These are phyloP conservation scores for Lipomyces kockii DNA, from an alignment of 805 yeast species.

Conservation along the genomic window DNA sequence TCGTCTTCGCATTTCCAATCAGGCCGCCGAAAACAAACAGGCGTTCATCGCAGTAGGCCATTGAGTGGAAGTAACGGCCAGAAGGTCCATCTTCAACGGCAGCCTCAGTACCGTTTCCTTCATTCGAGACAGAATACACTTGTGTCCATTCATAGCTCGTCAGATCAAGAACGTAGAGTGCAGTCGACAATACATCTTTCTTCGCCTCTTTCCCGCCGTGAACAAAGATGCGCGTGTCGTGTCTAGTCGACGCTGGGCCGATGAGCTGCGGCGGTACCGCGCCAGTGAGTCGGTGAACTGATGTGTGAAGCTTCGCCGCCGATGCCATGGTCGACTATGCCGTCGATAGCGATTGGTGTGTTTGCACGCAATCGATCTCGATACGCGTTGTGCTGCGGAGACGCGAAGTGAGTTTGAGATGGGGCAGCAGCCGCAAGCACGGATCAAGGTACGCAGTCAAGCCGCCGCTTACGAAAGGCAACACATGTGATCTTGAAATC, in stretches of 20 bases:
- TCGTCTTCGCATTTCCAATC: slow-evolving; percentile 3
- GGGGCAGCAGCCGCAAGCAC: no score
- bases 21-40: slow-evolving; percentile 31
- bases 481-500: neutral
- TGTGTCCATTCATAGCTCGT: slow-evolving; percentile 19
- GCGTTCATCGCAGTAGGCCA: slow-evolving; percentile 17
- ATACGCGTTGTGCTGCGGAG: neutral
- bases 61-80: slow-evolving; percentile 27
- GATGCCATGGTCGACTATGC: slow-evolving; percentile 7
- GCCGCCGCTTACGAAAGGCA: neutral
- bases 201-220: slow-evolving; percentile 30
- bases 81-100: slow-evolving; percentile 18
- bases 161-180: slow-evolving; percentile 30
- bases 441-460: no score
- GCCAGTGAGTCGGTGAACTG: slow-evolving; percentile 19
- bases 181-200: slow-evolving; percentile 13
- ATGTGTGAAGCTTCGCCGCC: slow-evolving; percentile 9
- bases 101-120: neutral
- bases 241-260: slow-evolving; percentile 24
- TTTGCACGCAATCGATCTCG: neutral
- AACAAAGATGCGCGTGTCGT: slow-evolving; percentile 14
- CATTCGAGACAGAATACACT: slow-evolving; percentile 10
- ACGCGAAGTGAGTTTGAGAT: neutral
- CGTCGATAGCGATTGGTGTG: neutral
- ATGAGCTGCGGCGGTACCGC: slow-evolving; percentile 29